Conservation (phyloP, 2,329 filamentous ascomycete species). For the Bipolaris zeicola region DNA sequence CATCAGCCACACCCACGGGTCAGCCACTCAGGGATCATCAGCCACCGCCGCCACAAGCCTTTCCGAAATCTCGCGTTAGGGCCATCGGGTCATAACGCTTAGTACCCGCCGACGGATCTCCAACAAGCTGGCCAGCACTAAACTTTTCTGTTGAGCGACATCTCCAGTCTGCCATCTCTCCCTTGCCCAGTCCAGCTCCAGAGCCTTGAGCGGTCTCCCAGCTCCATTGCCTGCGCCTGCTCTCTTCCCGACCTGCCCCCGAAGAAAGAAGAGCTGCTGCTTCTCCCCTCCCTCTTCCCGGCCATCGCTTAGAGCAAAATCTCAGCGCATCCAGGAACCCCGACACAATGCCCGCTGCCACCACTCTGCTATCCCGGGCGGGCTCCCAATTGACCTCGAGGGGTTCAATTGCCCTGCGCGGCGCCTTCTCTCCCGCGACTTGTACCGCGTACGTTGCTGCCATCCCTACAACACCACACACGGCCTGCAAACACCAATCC, state of each 20-base stretch:
- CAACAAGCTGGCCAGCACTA: conserved; percentile 25
- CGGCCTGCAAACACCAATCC: not conserved
- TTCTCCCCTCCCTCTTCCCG: conserved; percentile 22
- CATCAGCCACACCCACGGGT: not conserved
- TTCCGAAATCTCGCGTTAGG: conserved; percentile 17
- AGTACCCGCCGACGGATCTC: conserved; percentile 21
- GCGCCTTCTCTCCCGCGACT: conserved; percentile 51
- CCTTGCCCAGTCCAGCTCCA: conserved; percentile 18
- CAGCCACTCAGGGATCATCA: not conserved
- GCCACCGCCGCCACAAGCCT: conserved; percentile 6
- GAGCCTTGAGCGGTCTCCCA: not conserved
- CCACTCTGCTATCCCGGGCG: conserved; percentile 53
- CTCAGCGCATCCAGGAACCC: conserved; percentile 36
- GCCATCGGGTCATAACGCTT: conserved; percentile 16
- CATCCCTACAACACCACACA: conserved; percentile 29
- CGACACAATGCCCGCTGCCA: conserved; percentile 60
- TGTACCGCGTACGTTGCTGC: conserved; percentile 33
- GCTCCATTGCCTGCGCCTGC: not conserved
- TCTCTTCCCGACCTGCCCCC: conserved; percentile 4
- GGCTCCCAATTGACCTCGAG: conserved; percentile 52
- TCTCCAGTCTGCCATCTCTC: conserved; percentile 26
- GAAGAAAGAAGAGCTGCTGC: conserved; percentile 13
- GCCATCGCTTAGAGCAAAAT: conserved; percentile 26
- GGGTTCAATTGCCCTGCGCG: conserved; percentile 52
- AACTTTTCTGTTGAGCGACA: conserved; percentile 44